These are phyloP conservation scores for Eutypa lata DNA, from an alignment of 2,329 filamentous ascomycete species.

Conservation along the genomic window DNA sequence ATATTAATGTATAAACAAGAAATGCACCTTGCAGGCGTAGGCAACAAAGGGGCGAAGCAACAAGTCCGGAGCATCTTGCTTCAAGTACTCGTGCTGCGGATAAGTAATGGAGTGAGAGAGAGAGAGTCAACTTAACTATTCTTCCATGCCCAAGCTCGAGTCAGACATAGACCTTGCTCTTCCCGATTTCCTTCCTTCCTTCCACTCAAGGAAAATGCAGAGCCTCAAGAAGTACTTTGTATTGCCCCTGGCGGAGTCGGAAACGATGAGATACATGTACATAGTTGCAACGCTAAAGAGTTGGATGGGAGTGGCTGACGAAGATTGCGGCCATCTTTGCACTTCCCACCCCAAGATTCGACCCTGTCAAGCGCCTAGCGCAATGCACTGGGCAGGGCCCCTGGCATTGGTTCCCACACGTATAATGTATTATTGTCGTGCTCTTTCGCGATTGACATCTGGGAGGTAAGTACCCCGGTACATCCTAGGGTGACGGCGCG, in stretches of 20 bases:
- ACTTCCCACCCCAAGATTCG: neutral
- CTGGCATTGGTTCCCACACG: neutral
- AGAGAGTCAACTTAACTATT: constrained; percentile 2
- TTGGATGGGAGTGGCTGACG: neutral
- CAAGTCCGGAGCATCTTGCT: neutral
- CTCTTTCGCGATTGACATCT: neutral
- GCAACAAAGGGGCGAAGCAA: constrained; percentile 6
- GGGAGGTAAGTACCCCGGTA: neutral
- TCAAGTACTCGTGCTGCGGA: neutral
- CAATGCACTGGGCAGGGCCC: neutral
- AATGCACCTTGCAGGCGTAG: constrained; percentile 1
- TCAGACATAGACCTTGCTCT: neutral
- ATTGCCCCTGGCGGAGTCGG: neutral
- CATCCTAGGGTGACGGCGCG: neutral
- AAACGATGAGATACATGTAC: neutral
- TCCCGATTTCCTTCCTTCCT: neutral
- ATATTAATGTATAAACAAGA: neutral
- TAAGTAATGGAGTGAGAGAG: neutral
- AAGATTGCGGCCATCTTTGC: neutral
- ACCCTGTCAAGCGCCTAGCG: neutral
- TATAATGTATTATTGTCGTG: neutral
- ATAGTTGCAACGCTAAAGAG: neutral
- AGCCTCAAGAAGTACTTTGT: constrained; percentile 2
- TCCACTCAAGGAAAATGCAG: neutral
- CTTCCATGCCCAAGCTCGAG: neutral